Evolutionary conservation across 2,329 filamentous ascomycete species (phyloP).

Genomic region (Salinomyces thailandicus): DNA sequence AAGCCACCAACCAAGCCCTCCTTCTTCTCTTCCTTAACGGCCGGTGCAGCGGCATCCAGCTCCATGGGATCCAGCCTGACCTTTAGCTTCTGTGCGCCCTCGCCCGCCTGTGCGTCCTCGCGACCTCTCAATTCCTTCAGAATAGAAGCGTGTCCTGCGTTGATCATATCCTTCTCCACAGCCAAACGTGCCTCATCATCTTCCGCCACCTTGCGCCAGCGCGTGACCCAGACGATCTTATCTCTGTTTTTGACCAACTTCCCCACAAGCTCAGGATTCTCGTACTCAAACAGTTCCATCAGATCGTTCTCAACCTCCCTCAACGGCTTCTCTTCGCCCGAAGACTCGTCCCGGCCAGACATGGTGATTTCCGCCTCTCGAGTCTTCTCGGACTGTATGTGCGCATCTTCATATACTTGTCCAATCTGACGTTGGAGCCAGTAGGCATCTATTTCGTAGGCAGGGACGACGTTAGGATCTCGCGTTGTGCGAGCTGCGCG

Average conservation of each 20-base stretch:
- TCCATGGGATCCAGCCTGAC: slow-evolving; percentile 83
- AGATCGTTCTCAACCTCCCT: slow-evolving; percentile 96
- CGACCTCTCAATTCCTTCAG: slow-evolving; percentile 79
- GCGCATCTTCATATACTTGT: slow-evolving; percentile 76
- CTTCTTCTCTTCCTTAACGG: slow-evolving; percentile 47
- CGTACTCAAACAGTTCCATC: slow-evolving; percentile 97
- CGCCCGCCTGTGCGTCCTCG: slow-evolving; percentile 45
- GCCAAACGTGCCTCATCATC: slow-evolving; percentile 60
- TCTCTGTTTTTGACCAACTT: slow-evolving; percentile 86
- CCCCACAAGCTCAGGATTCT: slow-evolving; percentile 84
- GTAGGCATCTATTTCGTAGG: slow-evolving; percentile 90
- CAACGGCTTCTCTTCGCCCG: slow-evolving; percentile 72
- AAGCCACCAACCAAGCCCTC: slow-evolving; percentile 68
- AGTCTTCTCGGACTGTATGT: slow-evolving; percentile 88
- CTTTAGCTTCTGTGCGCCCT: slow-evolving; percentile 53
- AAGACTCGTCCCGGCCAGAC: slow-evolving; percentile 53
- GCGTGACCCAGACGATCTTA: slow-evolving; percentile 91
- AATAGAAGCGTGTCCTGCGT: slow-evolving; percentile 75
- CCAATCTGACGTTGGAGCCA: slow-evolving; percentile 94
- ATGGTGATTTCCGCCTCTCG: slow-evolving; percentile 73
- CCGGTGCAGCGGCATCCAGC: slow-evolving; percentile 44
- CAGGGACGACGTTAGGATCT: slow-evolving; percentile 52
- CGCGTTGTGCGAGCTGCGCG: slow-evolving; percentile 41
- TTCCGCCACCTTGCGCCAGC: slow-evolving; percentile 71
- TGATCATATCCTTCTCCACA: slow-evolving; percentile 83